Conservation (phyloP, 768 basidiomycete genomes). For the Gloeostereum incarnatum region DNA sequence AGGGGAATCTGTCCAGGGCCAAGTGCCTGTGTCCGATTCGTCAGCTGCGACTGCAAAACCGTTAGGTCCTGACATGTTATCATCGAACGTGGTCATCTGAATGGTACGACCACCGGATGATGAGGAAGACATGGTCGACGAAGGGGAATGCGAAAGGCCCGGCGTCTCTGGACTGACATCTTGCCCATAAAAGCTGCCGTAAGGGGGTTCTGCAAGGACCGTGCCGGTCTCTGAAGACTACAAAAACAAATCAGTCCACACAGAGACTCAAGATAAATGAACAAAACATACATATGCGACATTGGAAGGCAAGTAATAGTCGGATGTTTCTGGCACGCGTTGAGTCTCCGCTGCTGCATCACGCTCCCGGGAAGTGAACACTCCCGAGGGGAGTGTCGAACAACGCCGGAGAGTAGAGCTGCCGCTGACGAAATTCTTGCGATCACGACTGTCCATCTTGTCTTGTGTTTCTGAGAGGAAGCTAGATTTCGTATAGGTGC, state of each 20-base stretch:
- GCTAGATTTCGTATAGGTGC: slow-evolving; percentile 10
- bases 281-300: neutral
- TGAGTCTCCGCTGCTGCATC: slow-evolving; percentile 1
- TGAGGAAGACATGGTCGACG: slow-evolving; percentile 43
- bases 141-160: slow-evolving; percentile 47
- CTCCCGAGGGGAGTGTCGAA: slow-evolving; percentile 30
- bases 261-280: neutral
- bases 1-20: slow-evolving; percentile 19
- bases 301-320: slow-evolving; percentile 1
- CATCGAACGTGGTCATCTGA: slow-evolving; percentile 41
- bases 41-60: slow-evolving; percentile 7
- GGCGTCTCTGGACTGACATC: slow-evolving; percentile 9
- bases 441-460: neutral
- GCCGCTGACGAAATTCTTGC: slow-evolving; percentile 9
- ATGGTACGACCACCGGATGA: slow-evolving; percentile 46
- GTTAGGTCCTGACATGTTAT: slow-evolving; percentile 16
- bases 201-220: neutral
- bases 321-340: neutral
- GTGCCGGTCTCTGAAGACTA: neutral
- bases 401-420: slow-evolving; percentile 24
- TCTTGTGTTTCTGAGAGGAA: slow-evolving; percentile 15
- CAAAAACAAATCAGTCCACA: neutral
- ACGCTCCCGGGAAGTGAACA: slow-evolving; percentile 14
- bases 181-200: slow-evolving; percentile 5
- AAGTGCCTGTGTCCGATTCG: slow-evolving; percentile 12